Evolutionary conservation across 495 filamentous ascomycete genomes (phyloP).

Genomic region (Podospora australis): DNA sequence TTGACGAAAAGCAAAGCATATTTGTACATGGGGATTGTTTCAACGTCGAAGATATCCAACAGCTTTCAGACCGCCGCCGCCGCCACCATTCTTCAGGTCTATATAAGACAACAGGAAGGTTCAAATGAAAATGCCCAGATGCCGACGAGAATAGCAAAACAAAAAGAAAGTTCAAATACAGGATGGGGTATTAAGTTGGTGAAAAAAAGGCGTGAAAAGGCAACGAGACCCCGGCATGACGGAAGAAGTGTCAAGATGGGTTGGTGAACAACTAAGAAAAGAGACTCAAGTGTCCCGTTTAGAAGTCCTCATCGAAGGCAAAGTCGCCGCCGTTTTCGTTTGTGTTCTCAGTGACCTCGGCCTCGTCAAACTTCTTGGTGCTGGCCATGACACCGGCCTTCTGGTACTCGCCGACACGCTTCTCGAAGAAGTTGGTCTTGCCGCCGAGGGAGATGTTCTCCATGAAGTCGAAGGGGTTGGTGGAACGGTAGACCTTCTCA

Average conservation of each 20-base stretch:
- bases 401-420: constrained; percentile 98
- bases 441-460: constrained; percentile 97
- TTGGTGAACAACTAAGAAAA: constrained; percentile 4
- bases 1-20: background rate
- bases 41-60: background rate
- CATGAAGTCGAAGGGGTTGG: constrained; percentile 99
- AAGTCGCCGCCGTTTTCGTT: constrained; percentile 71
- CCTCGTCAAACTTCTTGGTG: constrained; percentile 61
- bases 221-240: no score
- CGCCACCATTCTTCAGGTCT: constrained; percentile 10
- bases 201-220: constrained; percentile 25
- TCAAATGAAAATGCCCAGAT: background rate
- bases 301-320: constrained; percentile 96
- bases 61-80: background rate
- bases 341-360: constrained; percentile 38
- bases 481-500: constrained; percentile 81
- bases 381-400: constrained; percentile 98
- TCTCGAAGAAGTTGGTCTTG: constrained; percentile 99
- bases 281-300: constrained; percentile 38
- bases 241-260: constrained; percentile 2
- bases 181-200: constrained; percentile 23
- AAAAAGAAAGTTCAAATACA: constrained; percentile 25
- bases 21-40: background rate
- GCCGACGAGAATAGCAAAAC: constrained; percentile 24
- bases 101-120: constrained; percentile 20